Base-by-base conservation (phyloP, 306 rosid genomes). In the Pueraria montana region DNA sequence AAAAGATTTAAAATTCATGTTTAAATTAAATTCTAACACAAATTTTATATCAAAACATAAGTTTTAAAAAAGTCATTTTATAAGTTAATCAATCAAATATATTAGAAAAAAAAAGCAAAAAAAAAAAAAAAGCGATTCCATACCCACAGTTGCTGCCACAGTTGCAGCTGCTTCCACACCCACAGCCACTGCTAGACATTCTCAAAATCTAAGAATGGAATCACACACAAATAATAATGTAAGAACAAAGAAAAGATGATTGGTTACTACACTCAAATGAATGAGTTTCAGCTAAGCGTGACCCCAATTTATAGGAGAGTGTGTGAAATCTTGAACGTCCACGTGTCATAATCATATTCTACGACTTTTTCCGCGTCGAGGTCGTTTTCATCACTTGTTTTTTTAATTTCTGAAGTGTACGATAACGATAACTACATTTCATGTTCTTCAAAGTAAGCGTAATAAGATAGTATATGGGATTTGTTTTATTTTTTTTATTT, bases 101-200 rank as follows among this genome's bases (percentile, higher is more conserved):
- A 5, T 49, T 49, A 49, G 56, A n/a, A n/a, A n/a, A n/a, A n/a
- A n/a, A n/a, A n/a, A n/a, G n/a, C n/a, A n/a, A 49, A 5, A 49
- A 49, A 4, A 16, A 49, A 4, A 5, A 21, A 59, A 58, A 61
- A 61, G 0, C 2, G 17, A 24, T 1, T 61, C 8, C 8, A 13
- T 62, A 62, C 68, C 58, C 23, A 20, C 58, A 52, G 23, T 49
- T 49, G 55, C 58, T 52, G 23, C 58, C 58, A n/a, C 58, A 52
- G 58, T 2, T 27, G 68, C 68, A 62, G 68, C 18, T 32, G 4
- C 40, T 62, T 27, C 66, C 58, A 7, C 58, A 50, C 9, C 58
- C 66, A 21, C 64, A 56, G 14, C 89, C 91, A 74, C 93, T 90
- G 73, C 78, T 85, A 40, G 97, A 83, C 93, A 66, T 66, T 9